These are phyloP conservation scores for Mortierella antarctica DNA, from an alignment of 192 early-diverging fungal species.

Conservation along the genomic window DNA sequence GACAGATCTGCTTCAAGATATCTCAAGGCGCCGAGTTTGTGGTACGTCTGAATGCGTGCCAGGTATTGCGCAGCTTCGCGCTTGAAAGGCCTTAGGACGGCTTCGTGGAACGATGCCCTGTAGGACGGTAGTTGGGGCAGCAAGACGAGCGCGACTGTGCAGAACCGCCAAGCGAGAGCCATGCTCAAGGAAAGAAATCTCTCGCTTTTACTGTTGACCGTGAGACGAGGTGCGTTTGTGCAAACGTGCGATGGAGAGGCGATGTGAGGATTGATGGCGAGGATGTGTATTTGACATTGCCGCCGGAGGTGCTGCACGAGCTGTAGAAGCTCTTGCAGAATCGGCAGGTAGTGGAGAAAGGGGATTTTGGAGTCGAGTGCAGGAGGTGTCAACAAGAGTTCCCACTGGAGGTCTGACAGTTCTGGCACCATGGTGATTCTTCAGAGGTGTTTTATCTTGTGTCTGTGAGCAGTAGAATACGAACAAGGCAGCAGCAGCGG, in stretches of 20 bases:
- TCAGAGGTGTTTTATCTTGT: neutral
- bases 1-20: neutral
- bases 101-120: constrained; percentile 2
- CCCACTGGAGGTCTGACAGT: neutral
- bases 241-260: neutral
- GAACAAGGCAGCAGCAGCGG: neutral
- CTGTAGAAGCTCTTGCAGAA: neutral
- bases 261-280: constrained; percentile 2
- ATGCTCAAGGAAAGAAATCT: constrained; percentile 13
- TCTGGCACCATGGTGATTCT: neutral
- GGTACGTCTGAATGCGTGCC: constrained; percentile 5
- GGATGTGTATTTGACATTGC: constrained; percentile 3
- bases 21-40: neutral
- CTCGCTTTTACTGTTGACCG: constrained; percentile 1
- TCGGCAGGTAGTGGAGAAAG: constrained; percentile 17
- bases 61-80: neutral
- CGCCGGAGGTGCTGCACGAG: neutral
- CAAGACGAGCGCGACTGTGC: constrained; percentile 1
- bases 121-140: constrained; percentile 17
- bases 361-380: constrained; percentile 21
- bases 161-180: constrained; percentile 15
- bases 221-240: neutral
- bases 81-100: neutral
- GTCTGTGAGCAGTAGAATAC: neutral
- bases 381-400: neutral